Percentiles rank a stretch among this genome's conserved stretches.
These are phyloP conservation scores for Lecanicillium sp. DNA, from an alignment of 2,329 filamentous ascomycete genomes.

Conservation along the genomic window DNA sequence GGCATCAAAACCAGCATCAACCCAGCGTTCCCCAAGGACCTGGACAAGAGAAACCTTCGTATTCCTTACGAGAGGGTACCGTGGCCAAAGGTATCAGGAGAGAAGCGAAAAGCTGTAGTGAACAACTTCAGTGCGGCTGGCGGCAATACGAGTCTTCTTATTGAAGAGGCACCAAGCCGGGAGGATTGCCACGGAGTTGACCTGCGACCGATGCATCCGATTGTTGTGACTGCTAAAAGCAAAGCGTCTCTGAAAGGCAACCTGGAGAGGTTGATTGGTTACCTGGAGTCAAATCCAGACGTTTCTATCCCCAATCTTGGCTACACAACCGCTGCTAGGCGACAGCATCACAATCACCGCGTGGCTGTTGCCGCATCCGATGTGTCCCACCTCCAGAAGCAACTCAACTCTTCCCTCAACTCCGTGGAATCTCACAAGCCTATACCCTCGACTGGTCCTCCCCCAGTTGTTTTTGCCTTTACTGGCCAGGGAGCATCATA, in stretches of 20 bases:
- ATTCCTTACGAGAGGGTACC: conserved; percentile 27
- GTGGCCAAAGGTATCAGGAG: conserved; percentile 19
- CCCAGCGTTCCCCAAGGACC: conserved; percentile 29
- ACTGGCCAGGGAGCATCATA: conserved; percentile 35
- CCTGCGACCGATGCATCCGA: conserved; percentile 21
- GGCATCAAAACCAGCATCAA: conserved; percentile 45
- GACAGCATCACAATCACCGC: conserved; percentile 21
- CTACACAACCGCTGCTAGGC: conserved; percentile 46
- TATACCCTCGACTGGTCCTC: conserved; percentile 11
- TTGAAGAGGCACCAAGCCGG: conserved; percentile 29
- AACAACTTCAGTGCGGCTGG: conserved; percentile 49
- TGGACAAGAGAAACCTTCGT: conserved; percentile 29
- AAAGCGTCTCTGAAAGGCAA: conserved; percentile 17
- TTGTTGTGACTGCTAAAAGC: conserved; percentile 11
- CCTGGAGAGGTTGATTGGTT: conserved; percentile 24
- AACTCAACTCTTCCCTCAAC: conserved; percentile 10
- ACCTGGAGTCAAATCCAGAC: conserved; percentile 29
- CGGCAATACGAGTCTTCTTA: conserved; percentile 53
- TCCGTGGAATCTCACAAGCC: conserved; percentile 14
- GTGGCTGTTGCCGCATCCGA: conserved; percentile 10
- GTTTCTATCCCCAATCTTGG: conserved; percentile 34
- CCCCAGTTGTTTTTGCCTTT: conserved; percentile 27
- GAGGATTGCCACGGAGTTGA: conserved; percentile 40
- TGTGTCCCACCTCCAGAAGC: conserved; percentile 11
- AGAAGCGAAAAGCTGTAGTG: conserved; percentile 25